Evolutionary conservation across 768 basidiomycete species (phyloP).

Genomic region (Dioszegia hungarica): DNA sequence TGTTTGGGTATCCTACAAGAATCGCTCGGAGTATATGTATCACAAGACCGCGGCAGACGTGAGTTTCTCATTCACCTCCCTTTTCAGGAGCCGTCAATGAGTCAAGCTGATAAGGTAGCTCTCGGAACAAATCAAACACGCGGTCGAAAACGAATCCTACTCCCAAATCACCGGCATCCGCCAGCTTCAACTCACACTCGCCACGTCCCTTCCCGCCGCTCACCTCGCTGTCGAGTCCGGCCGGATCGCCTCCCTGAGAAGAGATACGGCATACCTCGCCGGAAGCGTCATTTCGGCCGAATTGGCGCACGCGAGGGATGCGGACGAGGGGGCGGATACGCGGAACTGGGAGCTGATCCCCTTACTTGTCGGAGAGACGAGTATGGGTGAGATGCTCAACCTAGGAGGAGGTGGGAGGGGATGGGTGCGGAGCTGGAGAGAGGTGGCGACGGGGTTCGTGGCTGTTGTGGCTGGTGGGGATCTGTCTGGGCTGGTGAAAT

Average conservation of each 20-base stretch:
- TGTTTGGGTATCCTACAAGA: conserved; percentile 8
- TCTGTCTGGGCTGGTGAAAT: too few relatives aligned
- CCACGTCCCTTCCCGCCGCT: not conserved
- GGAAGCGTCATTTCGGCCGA: not conserved
- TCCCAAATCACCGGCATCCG: conserved; percentile 27
- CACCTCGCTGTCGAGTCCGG: conserved; percentile 9
- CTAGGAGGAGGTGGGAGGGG: not conserved
- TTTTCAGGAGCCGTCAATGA: too few relatives aligned
- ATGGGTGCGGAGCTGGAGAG: conserved; percentile 2
- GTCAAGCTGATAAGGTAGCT: not conserved
- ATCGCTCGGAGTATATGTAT: conserved; percentile 23
- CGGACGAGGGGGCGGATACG: conserved; percentile 11
- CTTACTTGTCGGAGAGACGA: conserved; percentile 17
- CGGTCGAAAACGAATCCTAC: conserved; percentile 34
- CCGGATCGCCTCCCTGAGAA: not conserved
- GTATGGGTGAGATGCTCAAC: conserved; percentile 12
- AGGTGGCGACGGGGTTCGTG: not conserved
- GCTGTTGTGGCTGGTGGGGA: not conserved
- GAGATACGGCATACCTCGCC: not conserved
- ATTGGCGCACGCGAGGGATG: not conserved
- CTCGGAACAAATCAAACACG: conserved; percentile 27
- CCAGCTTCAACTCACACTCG: conserved; percentile 9
- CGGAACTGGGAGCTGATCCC: conserved; percentile 34
- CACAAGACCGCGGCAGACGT: conserved; percentile 18
- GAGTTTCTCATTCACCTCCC: conserved; percentile 4